A percentile compares a stretch with the other conserved stretches of the same genome.
Evolutionary conservation across 805 yeast genomes (phyloP).

Genomic region (Tetrapisispora fleetii): DNA sequence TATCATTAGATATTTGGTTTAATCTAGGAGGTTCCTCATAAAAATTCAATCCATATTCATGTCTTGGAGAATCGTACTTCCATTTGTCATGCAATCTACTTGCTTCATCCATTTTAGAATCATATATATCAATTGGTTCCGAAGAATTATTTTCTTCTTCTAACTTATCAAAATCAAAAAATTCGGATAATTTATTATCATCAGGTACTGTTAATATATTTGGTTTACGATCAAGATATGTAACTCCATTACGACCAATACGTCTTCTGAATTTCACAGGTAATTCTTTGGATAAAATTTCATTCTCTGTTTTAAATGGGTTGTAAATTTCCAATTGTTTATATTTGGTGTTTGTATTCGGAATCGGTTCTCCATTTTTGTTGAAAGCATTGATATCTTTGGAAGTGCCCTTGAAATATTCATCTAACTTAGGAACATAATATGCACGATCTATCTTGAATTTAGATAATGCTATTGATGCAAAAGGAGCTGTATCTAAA

Average conservation of each 20-base stretch:
- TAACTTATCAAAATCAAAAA: slow-evolving; percentile 32
- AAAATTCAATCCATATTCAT: slow-evolving; percentile 39
- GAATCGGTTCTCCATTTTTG: slow-evolving; percentile 26
- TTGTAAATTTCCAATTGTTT: slow-evolving; percentile 30
- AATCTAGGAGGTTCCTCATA: slow-evolving; percentile 72
- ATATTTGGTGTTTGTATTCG: slow-evolving; percentile 13
- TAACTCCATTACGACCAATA: slow-evolving; percentile 58
- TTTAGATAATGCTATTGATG: slow-evolving; percentile 62
- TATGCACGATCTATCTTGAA: slow-evolving; percentile 57
- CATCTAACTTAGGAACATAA: slow-evolving; percentile 30
- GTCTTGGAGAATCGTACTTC: slow-evolving; percentile 54
- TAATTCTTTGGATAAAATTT: slow-evolving; percentile 31
- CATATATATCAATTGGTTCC: slow-evolving; percentile 34
- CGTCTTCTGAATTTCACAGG: slow-evolving; percentile 62
- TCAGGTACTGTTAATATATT: slow-evolving; percentile 26
- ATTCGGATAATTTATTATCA: slow-evolving; percentile 26
- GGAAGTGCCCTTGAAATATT: slow-evolving; percentile 22
- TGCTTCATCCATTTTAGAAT: slow-evolving; percentile 35
- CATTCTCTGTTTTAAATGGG: slow-evolving; percentile 27
- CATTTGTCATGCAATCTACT: slow-evolving; percentile 51
- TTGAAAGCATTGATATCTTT: slow-evolving; percentile 16
- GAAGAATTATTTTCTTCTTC: slow-evolving; percentile 17
- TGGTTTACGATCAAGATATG: slow-evolving; percentile 67
- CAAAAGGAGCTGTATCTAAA: slow-evolving; percentile 61
- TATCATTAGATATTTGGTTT: slow-evolving; percentile 73